Evolutionary conservation across 805 yeast species (phyloP).

Genomic region (Candida awuae): DNA sequence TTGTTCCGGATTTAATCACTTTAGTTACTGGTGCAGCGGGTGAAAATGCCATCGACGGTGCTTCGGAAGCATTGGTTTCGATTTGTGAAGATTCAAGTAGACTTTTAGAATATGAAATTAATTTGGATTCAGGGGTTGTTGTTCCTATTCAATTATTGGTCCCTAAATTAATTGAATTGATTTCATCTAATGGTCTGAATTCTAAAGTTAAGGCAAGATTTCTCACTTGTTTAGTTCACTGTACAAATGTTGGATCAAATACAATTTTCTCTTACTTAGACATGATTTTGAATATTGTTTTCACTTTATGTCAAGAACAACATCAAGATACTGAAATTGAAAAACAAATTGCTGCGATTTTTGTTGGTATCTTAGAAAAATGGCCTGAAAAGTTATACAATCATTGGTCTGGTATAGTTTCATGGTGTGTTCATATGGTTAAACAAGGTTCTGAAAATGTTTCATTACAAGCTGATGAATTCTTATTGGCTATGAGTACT

Average conservation of each 20-base stretch:
- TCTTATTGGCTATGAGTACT: conserved; percentile 67
- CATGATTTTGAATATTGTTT: conserved; percentile 53
- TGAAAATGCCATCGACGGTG: conserved; percentile 53
- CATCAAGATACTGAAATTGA: conserved; percentile 46
- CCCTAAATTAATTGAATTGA: conserved; percentile 52
- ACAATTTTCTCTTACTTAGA: conserved; percentile 58
- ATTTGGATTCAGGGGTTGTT: conserved; percentile 37
- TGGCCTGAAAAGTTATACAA: conserved; percentile 75
- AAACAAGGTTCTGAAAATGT: conserved; percentile 59
- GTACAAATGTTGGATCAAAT: conserved; percentile 63
- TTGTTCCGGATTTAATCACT: conserved; percentile 60
- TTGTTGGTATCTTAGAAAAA: conserved; percentile 60
- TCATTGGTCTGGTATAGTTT: conserved; percentile 79
- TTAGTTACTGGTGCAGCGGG: conserved; percentile 45
- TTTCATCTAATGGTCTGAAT: conserved; percentile 33
- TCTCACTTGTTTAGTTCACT: conserved; percentile 67
- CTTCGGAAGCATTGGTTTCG: conserved; percentile 73
- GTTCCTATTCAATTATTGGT: conserved; percentile 59
- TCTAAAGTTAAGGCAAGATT: conserved; percentile 56
- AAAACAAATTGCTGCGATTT: conserved; percentile 69
- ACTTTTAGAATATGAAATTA: conserved; percentile 55
- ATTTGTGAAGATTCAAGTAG: conserved; percentile 83
- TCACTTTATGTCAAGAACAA: conserved; percentile 56
- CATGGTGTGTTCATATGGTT: conserved; percentile 76
- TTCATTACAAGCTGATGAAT: conserved; percentile 89